Evolutionary conservation across 2,329 filamentous ascomycete species (phyloP), one percentile per base, ranked within the genome.

Genomic region (Nectriaceae sp.): DNA sequence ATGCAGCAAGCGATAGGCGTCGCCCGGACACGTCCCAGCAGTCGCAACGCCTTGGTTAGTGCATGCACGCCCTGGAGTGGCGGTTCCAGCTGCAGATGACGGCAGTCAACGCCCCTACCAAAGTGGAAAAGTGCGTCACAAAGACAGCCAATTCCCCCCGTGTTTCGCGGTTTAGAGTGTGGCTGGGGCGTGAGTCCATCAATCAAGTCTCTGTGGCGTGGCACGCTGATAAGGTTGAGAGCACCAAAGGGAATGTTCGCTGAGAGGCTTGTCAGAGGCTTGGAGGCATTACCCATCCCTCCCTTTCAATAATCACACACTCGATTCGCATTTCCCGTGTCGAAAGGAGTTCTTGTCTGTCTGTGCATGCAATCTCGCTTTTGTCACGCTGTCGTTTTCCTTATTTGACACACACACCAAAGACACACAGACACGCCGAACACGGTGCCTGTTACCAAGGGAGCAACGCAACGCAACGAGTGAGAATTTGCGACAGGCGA

Each of bases 401-500:
- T n/a, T 16, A 19, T 13, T n/a, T n/a, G 13, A 29, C 13, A 6
- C 24, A 29, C 24, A 29, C 24, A 6, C 6, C 6, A 6, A 29
- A 29, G 6, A 29, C 24, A 6, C 33, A 6, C 33, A 36, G 6
- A 10, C 33, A 36, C 5, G 8, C 16, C 16, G 5, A 19, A 10
- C n/a, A 8, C 33, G 33, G n/a, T 36, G 50, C 55, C 50, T 57
- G 55, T 62, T 61, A 55, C 50, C 59, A 50, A 60, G 53, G 59
- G 59, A 57, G 50, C 58, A 46, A 49, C 42, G 38, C 36, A 36
- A 22, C 45, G 33, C 10, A 20, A 29, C 22, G 44, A 57, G 59
- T 59, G 59, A 62, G 52, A 47, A 60, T 47, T 55, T 59, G 58
- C 54, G 41, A 51, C 50, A 57, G 57, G 49, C 53, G 60, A 58